Base-by-base conservation (phyloP, 495 filamentous ascomycete genomes). In the Aspergillus ostianus region DNA sequence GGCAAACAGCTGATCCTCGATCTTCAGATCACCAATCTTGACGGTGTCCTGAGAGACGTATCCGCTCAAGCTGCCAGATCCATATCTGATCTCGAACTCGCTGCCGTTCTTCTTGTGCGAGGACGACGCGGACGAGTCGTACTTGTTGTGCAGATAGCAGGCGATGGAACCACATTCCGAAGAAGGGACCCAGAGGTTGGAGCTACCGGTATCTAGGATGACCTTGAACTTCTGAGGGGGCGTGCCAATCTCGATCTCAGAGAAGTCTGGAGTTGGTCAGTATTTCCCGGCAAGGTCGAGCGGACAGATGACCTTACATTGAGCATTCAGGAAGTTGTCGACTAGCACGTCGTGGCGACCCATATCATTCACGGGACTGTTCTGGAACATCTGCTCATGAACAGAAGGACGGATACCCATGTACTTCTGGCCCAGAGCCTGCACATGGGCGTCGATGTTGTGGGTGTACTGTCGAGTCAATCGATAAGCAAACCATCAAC, bases 121-220 rank as follows among this genome's bases (percentile, higher is more conserved):
- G 29, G 86, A 92, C 46, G 95, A 99, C 1, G 86, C 74, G 27
- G 89, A 91, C 53, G 90, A 92, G 74, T 98, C 94, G 77, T 96
- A 99, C 82, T 93, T 99, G 73, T 73, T 84, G 82, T 99, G 95
- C 58, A 99, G 88, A 74, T 92, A 99, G 84, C 95, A 99, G 60
- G 95, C 95, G 67, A 99, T 99, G 54, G 93, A 97, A 67, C 86
- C 89, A 74, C 95, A 99, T 64, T 91, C 81, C 15, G 82, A 79
- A 3, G 92, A 97, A 4, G 95, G 95, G 55, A 99, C 95, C 95
- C 95, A 99, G 56, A 99, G 83, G 80, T 99, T 99, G 63, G 95
- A 99, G 82, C 93, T 97, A 62, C 95, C 95, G 26, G 95, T 99
- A 71, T 99, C 95, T 56, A 99, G 87, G 60, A 99, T 89, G 61